Evolutionary conservation across 1,139 yeast species (phyloP).

Genomic region (Barnettozyma hawaiiensis): DNA sequence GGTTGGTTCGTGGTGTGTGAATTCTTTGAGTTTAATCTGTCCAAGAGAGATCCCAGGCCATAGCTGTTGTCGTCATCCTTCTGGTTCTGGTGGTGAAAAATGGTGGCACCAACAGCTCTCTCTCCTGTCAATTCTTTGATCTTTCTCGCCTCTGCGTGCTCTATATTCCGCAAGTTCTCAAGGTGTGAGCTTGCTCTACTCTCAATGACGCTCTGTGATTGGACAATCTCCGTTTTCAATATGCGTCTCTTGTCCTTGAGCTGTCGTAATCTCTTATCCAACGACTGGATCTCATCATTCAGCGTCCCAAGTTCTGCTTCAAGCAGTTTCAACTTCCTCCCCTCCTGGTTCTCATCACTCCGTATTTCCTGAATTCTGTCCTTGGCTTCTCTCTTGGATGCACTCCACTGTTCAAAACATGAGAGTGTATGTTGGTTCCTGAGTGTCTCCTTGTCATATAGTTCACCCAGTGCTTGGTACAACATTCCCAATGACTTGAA

Average conservation of each 20-base stretch:
- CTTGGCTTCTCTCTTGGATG: conserved; percentile 33
- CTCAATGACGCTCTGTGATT: conserved; percentile 50
- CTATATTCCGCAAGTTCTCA: conserved; percentile 38
- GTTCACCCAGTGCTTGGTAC: conserved; percentile 44
- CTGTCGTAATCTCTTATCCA: conserved; percentile 37
- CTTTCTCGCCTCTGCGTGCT: conserved; percentile 34
- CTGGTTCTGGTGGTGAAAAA: too few species aligned
- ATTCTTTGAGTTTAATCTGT: background rate
- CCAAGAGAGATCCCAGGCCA: conserved; percentile 1
- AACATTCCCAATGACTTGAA: conserved; percentile 20
- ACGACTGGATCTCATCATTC: conserved; percentile 37
- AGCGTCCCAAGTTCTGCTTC: conserved; percentile 37
- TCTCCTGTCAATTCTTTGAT: conserved; percentile 11
- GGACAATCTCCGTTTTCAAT: conserved; percentile 39
- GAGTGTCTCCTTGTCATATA: conserved; percentile 39
- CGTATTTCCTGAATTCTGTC: conserved; percentile 38
- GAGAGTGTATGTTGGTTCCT: conserved; percentile 30
- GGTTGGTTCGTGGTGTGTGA: background rate
- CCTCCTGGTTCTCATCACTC: conserved; percentile 40
- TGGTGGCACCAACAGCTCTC: background rate
- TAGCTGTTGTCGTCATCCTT: background rate
- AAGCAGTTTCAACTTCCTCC: conserved; percentile 38
- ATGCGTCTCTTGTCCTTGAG: conserved; percentile 37
- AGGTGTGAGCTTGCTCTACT: conserved; percentile 43
- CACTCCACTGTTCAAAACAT: conserved; percentile 43